These are phyloP conservation scores for Microdochium paspali DNA, from an alignment of 2,329 filamentous ascomycete species.

Conservation along the genomic window DNA sequence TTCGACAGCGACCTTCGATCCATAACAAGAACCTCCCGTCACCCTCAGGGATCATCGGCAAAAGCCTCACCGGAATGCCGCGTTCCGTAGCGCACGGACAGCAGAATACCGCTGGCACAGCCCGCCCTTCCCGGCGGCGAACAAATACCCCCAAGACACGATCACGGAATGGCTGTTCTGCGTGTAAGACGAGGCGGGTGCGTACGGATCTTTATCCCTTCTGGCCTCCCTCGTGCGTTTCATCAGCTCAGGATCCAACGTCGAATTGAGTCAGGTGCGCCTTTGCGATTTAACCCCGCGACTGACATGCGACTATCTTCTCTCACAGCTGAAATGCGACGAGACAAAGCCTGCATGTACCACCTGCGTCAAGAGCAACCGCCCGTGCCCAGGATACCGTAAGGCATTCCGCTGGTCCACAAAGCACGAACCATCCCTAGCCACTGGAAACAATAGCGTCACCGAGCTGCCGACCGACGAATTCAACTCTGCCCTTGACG, in stretches of 20 bases:
- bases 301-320: neutral
- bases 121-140: neutral
- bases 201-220: conserved; percentile 1
- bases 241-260: neutral
- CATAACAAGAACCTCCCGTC: too few species aligned
- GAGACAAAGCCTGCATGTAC: conserved; percentile 17
- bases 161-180: conserved; percentile 19
- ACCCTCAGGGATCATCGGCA: too few species aligned
- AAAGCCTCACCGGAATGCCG: neutral
- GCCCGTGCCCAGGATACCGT: conserved; percentile 18
- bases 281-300: too few species aligned
- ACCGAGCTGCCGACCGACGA: conserved; percentile 1
- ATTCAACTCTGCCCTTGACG: conserved; percentile 4
- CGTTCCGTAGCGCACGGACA: neutral
- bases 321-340: conserved; percentile 19
- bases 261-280: too few species aligned
- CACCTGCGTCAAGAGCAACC: conserved; percentile 17
- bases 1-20: too few species aligned
- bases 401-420: conserved; percentile 29
- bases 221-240: neutral
- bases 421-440: conserved; percentile 22
- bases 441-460: conserved; percentile 2
- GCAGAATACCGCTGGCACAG: neutral
- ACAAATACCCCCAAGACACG: conserved; percentile 8
- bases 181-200: conserved; percentile 19